Base-by-base conservation (phyloP, 352 stramenopile genomes). In the Pythium brassicae region DNA sequence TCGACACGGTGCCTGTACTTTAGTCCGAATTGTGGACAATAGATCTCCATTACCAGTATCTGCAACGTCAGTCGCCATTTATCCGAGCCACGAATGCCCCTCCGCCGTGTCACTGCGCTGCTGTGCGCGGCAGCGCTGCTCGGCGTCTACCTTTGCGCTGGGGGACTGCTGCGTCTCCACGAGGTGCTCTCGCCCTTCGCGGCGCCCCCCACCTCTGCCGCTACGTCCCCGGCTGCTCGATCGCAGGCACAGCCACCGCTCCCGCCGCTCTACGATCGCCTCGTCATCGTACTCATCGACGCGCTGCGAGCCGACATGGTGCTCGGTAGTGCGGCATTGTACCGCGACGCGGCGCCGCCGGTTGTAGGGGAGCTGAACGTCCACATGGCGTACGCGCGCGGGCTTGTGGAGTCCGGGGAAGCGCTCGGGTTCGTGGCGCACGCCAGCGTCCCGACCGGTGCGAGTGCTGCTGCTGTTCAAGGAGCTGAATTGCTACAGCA, bases 251-350 rank as follows among this genome's bases (percentile, higher is more conserved):
- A 27, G n/a, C 47, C 40, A 64, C 50, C 58, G 20, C 25, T 52
- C 53, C 32, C 8, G 26, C 49, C 35, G 58, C 57, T 52, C 9
- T 96, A 89, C 49, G 87, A 91, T 53, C 78, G 87, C 12, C 62
- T 96, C 9, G 81, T 96, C 22, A 59, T 96, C 57, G 84, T 96
- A 46, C 72, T 96, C 10, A 87, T 96, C 57, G 87, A 96, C 57
- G 87, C 87, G 0, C 49, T 96, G 32, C 81, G 87, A 19, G 87
- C 87, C 40, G 87, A 96, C 53, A 95, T 96, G 86, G 86, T 95
- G 42, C 63, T 95, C 8, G 82, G 83, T 4, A 86, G 69, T 39
- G 65, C 68, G 27, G 65, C 72, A 23, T 76, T 95, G 59, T 78
- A 69, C 34, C 58, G 49, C 0, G 19, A 44, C 43, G 42, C 14